phyloP scores from a whole-genome alignment of 2,329 filamentous ascomycete species.

The Penicillium sp. region DNA sequence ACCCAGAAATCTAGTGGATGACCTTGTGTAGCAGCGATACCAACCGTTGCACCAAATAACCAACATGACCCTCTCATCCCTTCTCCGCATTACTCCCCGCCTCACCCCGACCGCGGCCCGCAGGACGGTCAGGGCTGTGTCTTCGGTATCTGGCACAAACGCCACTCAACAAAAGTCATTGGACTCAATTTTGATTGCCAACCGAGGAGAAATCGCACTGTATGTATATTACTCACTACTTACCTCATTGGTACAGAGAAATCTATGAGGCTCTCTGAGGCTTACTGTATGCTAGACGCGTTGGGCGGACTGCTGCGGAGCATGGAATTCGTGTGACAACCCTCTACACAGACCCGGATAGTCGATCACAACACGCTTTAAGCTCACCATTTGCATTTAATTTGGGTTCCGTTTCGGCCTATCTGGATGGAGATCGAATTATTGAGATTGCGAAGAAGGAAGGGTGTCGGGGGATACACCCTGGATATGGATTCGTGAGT shows the following conservation, averaged over 20 bases:
- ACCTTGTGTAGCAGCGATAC: constrained; percentile 6
- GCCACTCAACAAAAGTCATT: constrained; percentile 40
- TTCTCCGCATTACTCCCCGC: constrained; percentile 44
- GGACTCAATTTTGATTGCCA: constrained; percentile 88
- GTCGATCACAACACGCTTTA: constrained; percentile 81
- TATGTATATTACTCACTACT: constrained; percentile 30
- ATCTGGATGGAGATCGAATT: constrained; percentile 91
- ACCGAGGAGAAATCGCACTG: constrained; percentile 94
- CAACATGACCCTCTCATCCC: constrained; percentile 38
- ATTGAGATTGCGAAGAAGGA: constrained; percentile 83
- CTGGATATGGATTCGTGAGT: constrained; percentile 82
- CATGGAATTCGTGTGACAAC: constrained; percentile 93
- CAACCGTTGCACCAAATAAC: constrained; percentile 4
- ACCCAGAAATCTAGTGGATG: background rate
- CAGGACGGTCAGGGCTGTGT: constrained; percentile 31
- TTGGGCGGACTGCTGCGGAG: constrained; percentile 81
- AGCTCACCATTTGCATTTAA: constrained; percentile 82
- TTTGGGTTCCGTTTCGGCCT: constrained; percentile 78
- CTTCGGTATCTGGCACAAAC: constrained; percentile 26
- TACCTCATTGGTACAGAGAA: background rate
- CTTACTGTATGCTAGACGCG: constrained; percentile 55
- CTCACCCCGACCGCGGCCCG: constrained; percentile 31
- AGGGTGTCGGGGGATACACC: constrained; percentile 88
- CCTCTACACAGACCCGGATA: constrained; percentile 91
- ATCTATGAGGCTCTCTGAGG: background rate